Base-by-base conservation (phyloP, 2,329 filamentous ascomycete genomes). In the Rhinocladiella mackenziei region DNA sequence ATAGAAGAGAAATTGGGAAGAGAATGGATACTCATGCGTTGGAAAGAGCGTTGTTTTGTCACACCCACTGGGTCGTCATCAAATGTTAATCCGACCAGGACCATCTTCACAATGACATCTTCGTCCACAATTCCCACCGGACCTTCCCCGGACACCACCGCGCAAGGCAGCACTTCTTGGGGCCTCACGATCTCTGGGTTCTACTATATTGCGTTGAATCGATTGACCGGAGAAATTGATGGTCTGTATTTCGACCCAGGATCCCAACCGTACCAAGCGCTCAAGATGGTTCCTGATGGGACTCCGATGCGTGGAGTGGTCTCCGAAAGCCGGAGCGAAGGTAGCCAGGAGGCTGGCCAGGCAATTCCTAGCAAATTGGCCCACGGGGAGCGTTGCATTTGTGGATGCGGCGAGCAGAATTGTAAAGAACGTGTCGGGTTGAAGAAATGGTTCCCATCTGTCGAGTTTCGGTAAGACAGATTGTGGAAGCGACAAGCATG, bases 11-110 rank as follows among this genome's bases (percentile, higher is more conserved):
- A 55, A 15, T 22, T 56, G 31, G 62, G 61, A 13, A 61, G 63
- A 44, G 64, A 66, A 18, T 73, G 70, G 70, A 69, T 74, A 35
- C 52, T 74, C 53, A 74, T 74, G 71, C 61, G 71, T 49, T 74
- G 71, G 71, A 74, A 74, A 60, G 71, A 74, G 62, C 65, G 66
- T 45, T 73, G 69, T 48, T 73, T 73, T 56, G 67, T 74, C 49
- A 41, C 35, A 10, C 30, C 43, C 14, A n/a, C 33, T 15, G 44
- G 20, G 13, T 37, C 46, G 4, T 23, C 47, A n/a, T 30, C 43
- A 10, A 31, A 29, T 31, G 3, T 44, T 14, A 36, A 25, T 14
- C 29, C 37, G 11, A 45, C 48, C 14, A 40, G 45, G 22, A 45
- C 43, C 9, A 45, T 45, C 10, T 14, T 50, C 15, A 49, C 51